Evolutionary conservation across 1,139 yeast species (phyloP).

Genomic region (Lodderomyces theae): DNA sequence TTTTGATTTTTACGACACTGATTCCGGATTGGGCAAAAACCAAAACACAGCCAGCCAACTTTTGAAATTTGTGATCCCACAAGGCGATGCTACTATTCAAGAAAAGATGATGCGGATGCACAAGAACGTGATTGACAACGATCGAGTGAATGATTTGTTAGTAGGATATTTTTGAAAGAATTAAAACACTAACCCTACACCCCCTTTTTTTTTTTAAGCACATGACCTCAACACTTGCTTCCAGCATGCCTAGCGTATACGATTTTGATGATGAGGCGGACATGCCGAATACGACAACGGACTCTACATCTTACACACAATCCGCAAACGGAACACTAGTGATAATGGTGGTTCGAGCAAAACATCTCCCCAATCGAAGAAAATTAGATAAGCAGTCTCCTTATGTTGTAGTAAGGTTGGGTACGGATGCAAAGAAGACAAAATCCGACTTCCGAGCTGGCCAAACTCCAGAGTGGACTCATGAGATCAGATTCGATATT

Average conservation of each 20-base stretch:
- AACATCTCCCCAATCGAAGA: conserved; percentile 77
- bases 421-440: conserved; percentile 77
- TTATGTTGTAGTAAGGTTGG: conserved; percentile 74
- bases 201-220: background rate
- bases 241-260: background rate
- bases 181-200: no score
- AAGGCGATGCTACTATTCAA: background rate
- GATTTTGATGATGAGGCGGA: background rate
- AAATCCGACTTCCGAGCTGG: conserved; percentile 79
- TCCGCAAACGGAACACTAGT: conserved; percentile 49
- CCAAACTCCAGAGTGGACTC: conserved; percentile 86
- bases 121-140: background rate
- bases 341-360: conserved; percentile 51
- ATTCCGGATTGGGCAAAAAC: background rate
- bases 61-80: conserved; percentile 1
- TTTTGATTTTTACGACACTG: background rate
- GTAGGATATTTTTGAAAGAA: no score
- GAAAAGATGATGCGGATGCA: background rate
- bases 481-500: conserved; percentile 66
- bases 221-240: background rate
- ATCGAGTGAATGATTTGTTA: no score
- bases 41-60: conserved; percentile 2
- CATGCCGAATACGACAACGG: conserved; percentile 1
- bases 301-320: conserved; percentile 19
- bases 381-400: conserved; percentile 89